Conservation (phyloP, 805 yeast genomes). For the Jamesozyma spencerorum region DNA sequence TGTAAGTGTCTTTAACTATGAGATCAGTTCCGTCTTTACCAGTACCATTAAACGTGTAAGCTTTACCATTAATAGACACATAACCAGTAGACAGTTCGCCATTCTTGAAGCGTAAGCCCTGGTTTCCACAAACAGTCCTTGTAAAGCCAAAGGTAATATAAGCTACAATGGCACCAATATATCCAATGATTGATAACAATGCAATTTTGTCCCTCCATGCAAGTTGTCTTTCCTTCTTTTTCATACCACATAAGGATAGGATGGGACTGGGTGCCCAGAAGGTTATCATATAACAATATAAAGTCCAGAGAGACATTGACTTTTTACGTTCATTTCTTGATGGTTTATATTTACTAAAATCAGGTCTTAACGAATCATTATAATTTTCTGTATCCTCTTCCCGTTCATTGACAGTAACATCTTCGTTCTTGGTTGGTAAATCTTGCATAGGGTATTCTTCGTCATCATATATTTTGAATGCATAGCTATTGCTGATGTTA, state of each 20-base stretch:
- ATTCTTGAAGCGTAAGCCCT: conserved; percentile 42
- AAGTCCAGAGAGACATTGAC: conserved; percentile 46
- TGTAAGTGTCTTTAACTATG: conserved; percentile 41
- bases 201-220: conserved; percentile 98
- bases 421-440: neutral
- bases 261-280: conserved; percentile 84
- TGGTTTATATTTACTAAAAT: conserved; percentile 1
- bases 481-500: neutral
- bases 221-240: conserved; percentile 69
- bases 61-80: conserved; percentile 73
- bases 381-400: neutral
- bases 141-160: conserved; percentile 88
- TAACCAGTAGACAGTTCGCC: conserved; percentile 50
- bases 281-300: conserved; percentile 71
- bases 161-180: conserved; percentile 70
- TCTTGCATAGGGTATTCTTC: conserved; percentile 5
- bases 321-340: conserved; percentile 3
- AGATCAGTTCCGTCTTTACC: conserved; percentile 76
- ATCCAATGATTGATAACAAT: conserved; percentile 61
- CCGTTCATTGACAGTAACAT: conserved; percentile 1
- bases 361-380: neutral
- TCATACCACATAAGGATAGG: conserved; percentile 58
- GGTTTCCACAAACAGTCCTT: conserved; percentile 58
- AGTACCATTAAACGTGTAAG: conserved; percentile 61
- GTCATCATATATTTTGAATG: neutral